These are phyloP conservation scores for Amphichorda felina DNA, from an alignment of 2,329 filamentous ascomycete genomes.

Conservation along the genomic window DNA sequence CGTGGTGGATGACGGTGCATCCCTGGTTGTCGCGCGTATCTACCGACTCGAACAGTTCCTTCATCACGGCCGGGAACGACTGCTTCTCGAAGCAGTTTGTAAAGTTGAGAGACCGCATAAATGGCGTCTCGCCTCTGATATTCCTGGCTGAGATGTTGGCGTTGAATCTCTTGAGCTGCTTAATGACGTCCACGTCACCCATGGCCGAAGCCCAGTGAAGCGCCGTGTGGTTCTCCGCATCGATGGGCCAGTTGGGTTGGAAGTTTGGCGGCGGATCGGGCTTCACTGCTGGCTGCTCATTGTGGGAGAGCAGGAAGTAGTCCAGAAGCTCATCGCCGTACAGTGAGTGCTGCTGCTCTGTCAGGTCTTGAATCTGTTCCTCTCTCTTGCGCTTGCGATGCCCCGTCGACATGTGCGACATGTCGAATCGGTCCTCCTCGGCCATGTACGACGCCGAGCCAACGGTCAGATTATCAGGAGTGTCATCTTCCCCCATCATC, in stretches of 20 bases:
- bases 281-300: conserved; percentile 58
- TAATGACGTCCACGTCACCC: conserved; percentile 88
- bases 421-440: conserved; percentile 67
- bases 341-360: conserved; percentile 75
- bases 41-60: conserved; percentile 73
- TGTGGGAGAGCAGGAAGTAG: conserved; percentile 76
- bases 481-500: conserved; percentile 63
- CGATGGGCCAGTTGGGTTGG: conserved; percentile 83
- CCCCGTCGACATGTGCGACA: conserved; percentile 50
- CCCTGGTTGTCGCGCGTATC: conserved; percentile 68
- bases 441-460: conserved; percentile 76
- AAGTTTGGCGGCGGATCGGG: conserved; percentile 79
- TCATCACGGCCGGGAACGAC: conserved; percentile 75
- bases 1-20: conserved; percentile 88
- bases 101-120: conserved; percentile 91
- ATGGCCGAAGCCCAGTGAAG: conserved; percentile 97
- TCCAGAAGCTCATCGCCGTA: conserved; percentile 92
- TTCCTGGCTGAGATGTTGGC: conserved; percentile 64
- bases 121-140: conserved; percentile 69
- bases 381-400: conserved; percentile 69
- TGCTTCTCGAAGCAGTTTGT: conserved; percentile 95
- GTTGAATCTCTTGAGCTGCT: conserved; percentile 70
- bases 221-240: conserved; percentile 83
- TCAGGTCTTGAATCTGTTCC: conserved; percentile 47
- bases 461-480: conserved; percentile 71